A percentile compares a stretch with the other conserved stretches of the same genome.
phyloP scores from a whole-genome alignment of 768 basidiomycete genomes.

The Trametes sanguinea region DNA sequence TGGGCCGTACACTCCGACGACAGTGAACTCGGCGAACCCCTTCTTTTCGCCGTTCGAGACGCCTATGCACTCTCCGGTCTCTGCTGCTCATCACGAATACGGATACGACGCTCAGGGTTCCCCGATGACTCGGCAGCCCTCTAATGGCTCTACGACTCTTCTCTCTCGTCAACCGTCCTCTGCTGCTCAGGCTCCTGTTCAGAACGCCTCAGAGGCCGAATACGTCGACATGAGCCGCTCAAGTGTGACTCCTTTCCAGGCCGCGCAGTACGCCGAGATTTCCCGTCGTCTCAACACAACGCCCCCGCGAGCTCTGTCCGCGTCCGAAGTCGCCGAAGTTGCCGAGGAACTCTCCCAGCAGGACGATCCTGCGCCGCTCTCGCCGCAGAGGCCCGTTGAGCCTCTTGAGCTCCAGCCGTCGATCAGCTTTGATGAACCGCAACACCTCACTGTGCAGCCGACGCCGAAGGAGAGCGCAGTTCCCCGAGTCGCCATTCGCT shows the following conservation, averaged over 20 bases:
- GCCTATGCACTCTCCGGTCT: constrained; percentile 37
- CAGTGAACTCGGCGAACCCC: constrained; percentile 38
- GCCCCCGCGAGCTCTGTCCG: constrained; percentile 30
- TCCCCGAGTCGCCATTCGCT: constrained; percentile 34
- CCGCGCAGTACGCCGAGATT: constrained; percentile 73
- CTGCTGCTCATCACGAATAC: constrained; percentile 29
- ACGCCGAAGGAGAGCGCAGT: constrained; percentile 16
- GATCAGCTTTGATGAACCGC: constrained; percentile 13
- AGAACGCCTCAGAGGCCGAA: constrained; percentile 36
- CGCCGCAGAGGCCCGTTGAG: constrained; percentile 6
- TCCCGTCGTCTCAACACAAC: constrained; percentile 51
- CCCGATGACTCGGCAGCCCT: constrained; percentile 25
- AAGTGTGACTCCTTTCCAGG: constrained; percentile 76
- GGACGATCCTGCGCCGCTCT: constrained; percentile 3
- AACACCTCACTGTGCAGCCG: constrained; percentile 7
- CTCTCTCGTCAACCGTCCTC: constrained; percentile 28
- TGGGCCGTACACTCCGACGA: constrained; percentile 26
- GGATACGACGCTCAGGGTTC: constrained; percentile 33
- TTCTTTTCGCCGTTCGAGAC: constrained; percentile 45
- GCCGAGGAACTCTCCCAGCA: constrained; percentile 16
- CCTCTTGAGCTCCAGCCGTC: constrained; percentile 19
- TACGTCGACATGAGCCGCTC: constrained; percentile 69
- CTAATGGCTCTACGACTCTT: constrained; percentile 14
- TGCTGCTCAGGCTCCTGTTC: constrained; percentile 27
- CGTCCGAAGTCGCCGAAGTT: constrained; percentile 24